Base-by-base conservation (phyloP, 2,329 filamentous ascomycete genomes). In the Aaosphaeria pasadenensis region DNA sequence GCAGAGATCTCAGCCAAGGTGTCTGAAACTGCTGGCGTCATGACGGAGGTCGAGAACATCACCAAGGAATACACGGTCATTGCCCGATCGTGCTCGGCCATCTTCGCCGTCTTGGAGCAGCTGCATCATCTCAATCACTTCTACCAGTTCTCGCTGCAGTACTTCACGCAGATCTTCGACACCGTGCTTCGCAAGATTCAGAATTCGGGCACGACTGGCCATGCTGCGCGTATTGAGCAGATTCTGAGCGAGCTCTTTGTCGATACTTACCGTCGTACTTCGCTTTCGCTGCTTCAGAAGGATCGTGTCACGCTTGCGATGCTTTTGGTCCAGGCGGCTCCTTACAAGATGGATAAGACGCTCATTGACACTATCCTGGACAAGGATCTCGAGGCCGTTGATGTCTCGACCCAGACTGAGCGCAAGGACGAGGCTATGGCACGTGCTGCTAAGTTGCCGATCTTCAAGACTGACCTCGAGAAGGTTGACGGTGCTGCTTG, bases 121-220 rank as follows among this genome's bases (percentile, higher is more conserved):
- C 82, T 99, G 49, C 92, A 97, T 72, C 95, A 96, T 67, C 86
- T 99, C 69, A 96, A 99, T 71, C 94, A 97, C 77, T 97, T 97
- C 74, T 99, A 99, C 72, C 95, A 97, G 69, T 99, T 99, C 79
- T 99, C 94, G 35, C 80, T 99, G 50, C 91, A 96, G 71, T 99
- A 96, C 74, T 99, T 99, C 74, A 82, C 96, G 47, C 89, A 96
- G 68, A 99, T 99, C 59, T 99, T 99, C 81, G 89, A 95, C 67
- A 84, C 87, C 5, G 94, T 99, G 6, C 80, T 99, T 36, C 87
- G 87, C 58, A 81, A 84, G 49, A 95, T 95, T 71, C 85, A 86
- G 62, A 84, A 84, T 50, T 77, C 94, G 44, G 80, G 81, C 17
- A 84, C 87, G 69, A 85, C 81, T 31, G 86, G 94, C 55, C 83